Base-by-base conservation (phyloP, 805 yeast species). In the Blastobotrys attinorum region DNA sequence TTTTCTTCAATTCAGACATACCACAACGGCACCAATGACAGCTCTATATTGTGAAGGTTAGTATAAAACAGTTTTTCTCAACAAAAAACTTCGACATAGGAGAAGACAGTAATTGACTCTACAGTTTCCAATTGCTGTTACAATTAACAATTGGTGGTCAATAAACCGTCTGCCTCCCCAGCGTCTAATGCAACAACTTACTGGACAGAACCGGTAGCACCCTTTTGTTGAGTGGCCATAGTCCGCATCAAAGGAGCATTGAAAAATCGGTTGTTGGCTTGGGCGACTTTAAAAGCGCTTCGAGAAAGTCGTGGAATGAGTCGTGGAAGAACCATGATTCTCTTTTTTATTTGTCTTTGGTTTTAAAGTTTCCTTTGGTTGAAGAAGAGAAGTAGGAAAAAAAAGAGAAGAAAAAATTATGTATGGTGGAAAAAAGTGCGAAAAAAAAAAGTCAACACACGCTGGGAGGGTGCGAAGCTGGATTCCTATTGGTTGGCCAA, bases 11-110 rank as follows among this genome's bases (percentile, higher is more conserved):
- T 25, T 25, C 13, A 8, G 33, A 58, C 61, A 49, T 57, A 57
- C 95, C 73, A 88, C 96, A 73, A 88, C 90, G 77, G 97, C 97
- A 87, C 97, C 97, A 70, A 88, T 88, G 65, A 88, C 96, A 61
- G 96, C 90, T 77, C 95, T 83, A 61, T 27, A 37, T 37, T 16
- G n/a, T n/a, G n/a, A n/a, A n/a, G n/a, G n/a, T n/a, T n/a, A n/a
- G n/a, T n/a, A n/a, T n/a, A n/a, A n/a, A n/a, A n/a, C n/a, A n/a
- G n/a, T n/a, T n/a, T n/a, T n/a, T n/a, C n/a, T n/a, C n/a, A n/a
- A n/a, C n/a, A n/a, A n/a, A n/a, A n/a, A n/a, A n/a, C n/a, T n/a
- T n/a, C n/a, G n/a, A n/a, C n/a, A n/a, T n/a, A n/a, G n/a, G n/a
- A n/a, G n/a, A n/a, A n/a, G n/a, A n/a, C n/a, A n/a, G n/a, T n/a